These are phyloP conservation scores for Gamarada debralockiae DNA, from an alignment of 495 filamentous ascomycete genomes.

Conservation along the genomic window DNA sequence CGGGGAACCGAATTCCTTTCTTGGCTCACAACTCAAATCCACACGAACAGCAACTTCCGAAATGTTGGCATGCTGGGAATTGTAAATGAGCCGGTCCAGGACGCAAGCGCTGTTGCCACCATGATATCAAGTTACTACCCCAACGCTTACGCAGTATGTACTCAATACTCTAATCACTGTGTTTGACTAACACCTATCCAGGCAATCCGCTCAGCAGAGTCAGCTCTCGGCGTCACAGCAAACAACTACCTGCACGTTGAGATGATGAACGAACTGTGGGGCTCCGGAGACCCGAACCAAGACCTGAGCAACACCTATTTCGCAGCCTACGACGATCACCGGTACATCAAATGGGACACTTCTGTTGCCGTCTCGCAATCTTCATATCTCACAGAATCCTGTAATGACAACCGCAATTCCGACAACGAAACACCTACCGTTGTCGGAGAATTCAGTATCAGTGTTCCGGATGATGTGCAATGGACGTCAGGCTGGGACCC, in stretches of 20 bases:
- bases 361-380: constrained; percentile 35
- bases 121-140: constrained; percentile 44
- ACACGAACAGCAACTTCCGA: constrained; percentile 43
- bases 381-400: constrained; percentile 46
- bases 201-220: constrained; percentile 47
- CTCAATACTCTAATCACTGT: constrained; percentile 1
- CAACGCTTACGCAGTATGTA: constrained; percentile 32
- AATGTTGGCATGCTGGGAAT: constrained; percentile 59
- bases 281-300: constrained; percentile 21
- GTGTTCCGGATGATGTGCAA: constrained; percentile 41
- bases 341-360: constrained; percentile 47
- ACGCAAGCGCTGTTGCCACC: constrained; percentile 14
- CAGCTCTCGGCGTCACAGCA: constrained; percentile 30
- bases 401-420: constrained; percentile 38
- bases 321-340: constrained; percentile 27
- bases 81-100: constrained; percentile 55
- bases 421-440: constrained; percentile 43
- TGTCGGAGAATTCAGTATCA: constrained; percentile 56
- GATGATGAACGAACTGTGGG: constrained; percentile 41
- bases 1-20: constrained; percentile 54
- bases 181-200: constrained; percentile 1
- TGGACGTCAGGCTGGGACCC: constrained; percentile 40
- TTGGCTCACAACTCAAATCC: constrained; percentile 54
- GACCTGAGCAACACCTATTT: constrained; percentile 28
- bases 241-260: constrained; percentile 48